Conservation (phyloP, 257 asterid genomes). For the Thymus mandschuricus region DNA sequence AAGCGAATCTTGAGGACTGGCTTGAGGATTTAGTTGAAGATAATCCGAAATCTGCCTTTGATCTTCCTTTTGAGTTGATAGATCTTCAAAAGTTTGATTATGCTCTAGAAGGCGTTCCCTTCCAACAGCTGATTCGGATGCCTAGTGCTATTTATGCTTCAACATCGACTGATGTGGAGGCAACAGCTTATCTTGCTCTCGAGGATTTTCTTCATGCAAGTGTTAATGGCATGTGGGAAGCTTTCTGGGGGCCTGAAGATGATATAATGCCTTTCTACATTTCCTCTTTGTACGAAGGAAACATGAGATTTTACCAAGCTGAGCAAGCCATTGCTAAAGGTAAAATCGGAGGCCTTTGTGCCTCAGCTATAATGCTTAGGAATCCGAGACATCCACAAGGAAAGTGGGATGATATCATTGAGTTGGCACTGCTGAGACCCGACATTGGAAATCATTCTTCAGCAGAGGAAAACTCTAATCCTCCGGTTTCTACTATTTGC, state of each 20-base stretch:
- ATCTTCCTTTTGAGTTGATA: constrained; percentile 85
- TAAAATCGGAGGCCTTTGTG: constrained; percentile 77
- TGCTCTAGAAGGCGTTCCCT: constrained; percentile 84
- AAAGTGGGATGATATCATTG: constrained; percentile 95
- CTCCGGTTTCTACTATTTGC: constrained; percentile 52
- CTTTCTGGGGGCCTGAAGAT: constrained; percentile 82
- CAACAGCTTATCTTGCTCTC: constrained; percentile 84
- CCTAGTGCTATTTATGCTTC: constrained; percentile 84
- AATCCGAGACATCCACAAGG: constrained; percentile 98
- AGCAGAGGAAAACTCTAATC: constrained; percentile 45
- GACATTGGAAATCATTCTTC: constrained; percentile 57
- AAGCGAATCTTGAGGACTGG: constrained; percentile 61
- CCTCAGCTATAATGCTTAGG: constrained; percentile 86
- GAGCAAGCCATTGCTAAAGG: constrained; percentile 90
- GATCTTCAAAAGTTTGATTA: constrained; percentile 97
- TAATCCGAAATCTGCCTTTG: constrained; percentile 44
- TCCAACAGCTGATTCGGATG: constrained; percentile 93
- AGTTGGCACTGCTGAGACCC: constrained; percentile 77
- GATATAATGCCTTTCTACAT: constrained; percentile 76
- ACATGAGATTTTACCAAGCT: constrained; percentile 79
- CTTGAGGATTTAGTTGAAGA: constrained; percentile 53
- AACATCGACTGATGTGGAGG: constrained; percentile 64
- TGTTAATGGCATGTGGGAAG: constrained; percentile 81
- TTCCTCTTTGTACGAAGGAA: constrained; percentile 64
- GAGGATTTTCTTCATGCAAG: constrained; percentile 93